Evolutionary conservation across 768 basidiomycete species (phyloP).

Genomic region (Amanita thiersii): DNA sequence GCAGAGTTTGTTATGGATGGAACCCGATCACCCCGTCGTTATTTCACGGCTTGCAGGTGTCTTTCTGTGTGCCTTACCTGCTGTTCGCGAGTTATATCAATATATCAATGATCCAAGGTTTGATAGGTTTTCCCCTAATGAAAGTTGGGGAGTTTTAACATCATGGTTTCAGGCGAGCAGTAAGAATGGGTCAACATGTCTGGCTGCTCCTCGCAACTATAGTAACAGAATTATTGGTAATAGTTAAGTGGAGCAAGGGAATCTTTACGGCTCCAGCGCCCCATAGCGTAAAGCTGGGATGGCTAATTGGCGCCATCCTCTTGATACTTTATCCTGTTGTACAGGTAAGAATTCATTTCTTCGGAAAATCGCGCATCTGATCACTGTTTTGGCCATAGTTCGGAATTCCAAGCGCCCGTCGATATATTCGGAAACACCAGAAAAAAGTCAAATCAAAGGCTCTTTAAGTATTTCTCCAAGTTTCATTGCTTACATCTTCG

Average conservation of each 20-base stretch:
- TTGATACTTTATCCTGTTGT: slow-evolving; percentile 63
- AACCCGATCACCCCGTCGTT: slow-evolving; percentile 82
- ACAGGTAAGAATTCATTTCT: slow-evolving; percentile 37
- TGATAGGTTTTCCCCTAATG: slow-evolving; percentile 15
- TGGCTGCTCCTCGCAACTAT: slow-evolving; percentile 87
- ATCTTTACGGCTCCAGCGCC: slow-evolving; percentile 64
- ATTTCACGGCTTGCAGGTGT: slow-evolving; percentile 66
- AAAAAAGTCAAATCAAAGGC: slow-evolving; percentile 26
- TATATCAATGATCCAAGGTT: slow-evolving; percentile 80
- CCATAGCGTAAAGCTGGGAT: slow-evolving; percentile 51
- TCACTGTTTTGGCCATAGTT: slow-evolving; percentile 37
- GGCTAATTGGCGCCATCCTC: slow-evolving; percentile 49
- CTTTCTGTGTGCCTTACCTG: slow-evolving; percentile 82
- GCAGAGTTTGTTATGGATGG: slow-evolving; percentile 72
- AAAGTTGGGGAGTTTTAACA: slow-evolving; percentile 2
- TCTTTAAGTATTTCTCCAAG: slow-evolving; percentile 14
- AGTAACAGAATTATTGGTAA: slow-evolving; percentile 70
- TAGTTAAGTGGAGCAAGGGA: slow-evolving; percentile 75
- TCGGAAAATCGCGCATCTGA: slow-evolving; percentile 7
- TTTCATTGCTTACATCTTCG: not conserved
- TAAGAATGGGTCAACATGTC: slow-evolving; percentile 84
- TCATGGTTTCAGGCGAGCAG: slow-evolving; percentile 48
- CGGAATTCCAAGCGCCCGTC: slow-evolving; percentile 50
- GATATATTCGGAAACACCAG: slow-evolving; percentile 39
- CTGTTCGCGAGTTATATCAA: slow-evolving; percentile 76